phyloP scores from a whole-genome alignment of 2,329 filamentous ascomycete genomes.

The Akanthomyces lecanii region DNA sequence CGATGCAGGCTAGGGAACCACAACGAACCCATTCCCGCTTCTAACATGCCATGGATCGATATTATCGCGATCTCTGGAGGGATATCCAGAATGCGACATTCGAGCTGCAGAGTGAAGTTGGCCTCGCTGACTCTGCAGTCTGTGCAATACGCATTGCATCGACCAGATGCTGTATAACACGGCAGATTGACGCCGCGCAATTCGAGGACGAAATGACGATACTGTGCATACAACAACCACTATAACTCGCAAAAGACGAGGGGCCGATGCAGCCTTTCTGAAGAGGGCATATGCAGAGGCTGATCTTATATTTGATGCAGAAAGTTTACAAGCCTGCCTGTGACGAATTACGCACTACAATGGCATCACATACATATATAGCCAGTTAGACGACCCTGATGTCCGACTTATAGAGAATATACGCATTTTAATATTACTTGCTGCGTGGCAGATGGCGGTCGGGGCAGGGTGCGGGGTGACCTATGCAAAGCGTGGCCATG shows the following conservation, averaged over 20 bases:
- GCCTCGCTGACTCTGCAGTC: not conserved
- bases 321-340: not conserved
- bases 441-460: no score
- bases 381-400: no score
- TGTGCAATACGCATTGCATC: not conserved
- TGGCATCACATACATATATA: not conserved
- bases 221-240: not conserved
- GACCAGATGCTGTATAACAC: not conserved
- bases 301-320: not conserved
- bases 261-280: not conserved
- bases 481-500: no score
- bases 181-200: not conserved
- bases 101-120: not conserved
- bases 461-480: no score
- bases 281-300: not conserved
- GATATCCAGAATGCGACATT: not conserved
- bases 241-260: not conserved
- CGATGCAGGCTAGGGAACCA: not conserved
- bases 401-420: not conserved
- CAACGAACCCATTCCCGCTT: not conserved
- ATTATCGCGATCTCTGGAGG: not conserved
- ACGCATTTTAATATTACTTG: not conserved
- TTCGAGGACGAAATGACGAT: not conserved
- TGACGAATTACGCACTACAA: no score
- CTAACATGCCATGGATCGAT: not conserved